Evolutionary conservation across 805 yeast genomes (phyloP).

Genomic region (Jamesozyma piceae): DNA sequence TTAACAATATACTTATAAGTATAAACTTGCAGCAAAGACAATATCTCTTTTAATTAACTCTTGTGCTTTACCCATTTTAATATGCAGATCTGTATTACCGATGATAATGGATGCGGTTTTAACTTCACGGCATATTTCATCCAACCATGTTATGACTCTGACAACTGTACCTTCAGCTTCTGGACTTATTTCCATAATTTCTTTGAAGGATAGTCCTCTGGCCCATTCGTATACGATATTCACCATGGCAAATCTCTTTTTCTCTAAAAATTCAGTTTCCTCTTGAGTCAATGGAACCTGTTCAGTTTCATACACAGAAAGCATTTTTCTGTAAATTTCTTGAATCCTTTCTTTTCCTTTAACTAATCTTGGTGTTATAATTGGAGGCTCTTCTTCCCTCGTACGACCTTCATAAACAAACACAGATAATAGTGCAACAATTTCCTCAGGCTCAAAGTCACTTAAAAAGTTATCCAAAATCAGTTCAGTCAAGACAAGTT

Average conservation of each 20-base stretch:
- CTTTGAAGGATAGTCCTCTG: conserved; percentile 81
- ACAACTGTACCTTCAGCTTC: conserved; percentile 97
- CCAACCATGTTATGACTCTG: conserved; percentile 85
- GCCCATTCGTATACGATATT: conserved; percentile 99
- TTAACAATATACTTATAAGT: conserved; percentile 38
- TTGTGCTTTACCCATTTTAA: conserved; percentile 86
- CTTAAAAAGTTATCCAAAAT: conserved; percentile 86
- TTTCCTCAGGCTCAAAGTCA: conserved; percentile 90
- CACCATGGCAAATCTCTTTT: conserved; percentile 79
- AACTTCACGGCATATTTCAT: conserved; percentile 91
- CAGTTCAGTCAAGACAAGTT: conserved; percentile 78
- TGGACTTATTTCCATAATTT: conserved; percentile 78
- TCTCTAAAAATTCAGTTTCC: conserved; percentile 74
- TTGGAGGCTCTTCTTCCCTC: conserved; percentile 49
- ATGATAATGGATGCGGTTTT: conserved; percentile 88
- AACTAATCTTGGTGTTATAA: conserved; percentile 70
- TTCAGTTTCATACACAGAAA: conserved; percentile 51
- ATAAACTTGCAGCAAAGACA: conserved; percentile 92
- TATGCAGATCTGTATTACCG: conserved; percentile 84
- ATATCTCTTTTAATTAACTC: conserved; percentile 93
- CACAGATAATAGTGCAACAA: conserved; percentile 86
- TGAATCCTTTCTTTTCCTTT: conserved; percentile 57
- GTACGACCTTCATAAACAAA: conserved; percentile 84
- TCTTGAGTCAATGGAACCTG: conserved; percentile 74
- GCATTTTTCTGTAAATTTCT: conserved; percentile 56